Evolutionary conservation across 108 stramenopile species (phyloP).

Genomic region (Stephanodiscus minutulus): DNA sequence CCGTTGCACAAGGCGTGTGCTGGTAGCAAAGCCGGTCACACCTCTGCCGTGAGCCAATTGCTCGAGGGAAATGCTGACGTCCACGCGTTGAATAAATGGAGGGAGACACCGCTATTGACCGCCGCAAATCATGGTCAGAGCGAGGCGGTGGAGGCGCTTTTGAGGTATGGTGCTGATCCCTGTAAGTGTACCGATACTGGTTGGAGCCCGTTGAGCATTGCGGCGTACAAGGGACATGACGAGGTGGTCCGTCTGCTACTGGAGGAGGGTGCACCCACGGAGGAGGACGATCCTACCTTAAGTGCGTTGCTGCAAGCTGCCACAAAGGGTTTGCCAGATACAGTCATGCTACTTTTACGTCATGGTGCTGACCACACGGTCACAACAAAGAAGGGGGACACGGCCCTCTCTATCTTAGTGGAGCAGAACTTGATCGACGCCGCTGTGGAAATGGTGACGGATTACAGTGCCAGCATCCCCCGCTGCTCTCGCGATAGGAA

Average conservation of each 20-base stretch:
- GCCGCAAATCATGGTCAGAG: slow-evolving; percentile 91
- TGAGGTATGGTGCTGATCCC: slow-evolving; percentile 83
- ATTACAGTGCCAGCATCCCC: slow-evolving; percentile 90
- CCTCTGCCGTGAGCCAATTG: slow-evolving; percentile 73
- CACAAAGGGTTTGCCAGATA: slow-evolving; percentile 88
- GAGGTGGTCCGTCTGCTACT: slow-evolving; percentile 83
- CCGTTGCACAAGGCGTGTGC: slow-evolving; percentile 92
- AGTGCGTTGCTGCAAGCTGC: slow-evolving; percentile 88
- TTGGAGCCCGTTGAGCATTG: slow-evolving; percentile 91
- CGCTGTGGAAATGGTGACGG: slow-evolving; percentile 91
- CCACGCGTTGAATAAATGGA: slow-evolving; percentile 92
- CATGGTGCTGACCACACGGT: slow-evolving; percentile 91
- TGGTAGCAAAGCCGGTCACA: slow-evolving; percentile 81
- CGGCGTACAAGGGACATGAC: slow-evolving; percentile 91
- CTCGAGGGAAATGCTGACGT: slow-evolving; percentile 77
- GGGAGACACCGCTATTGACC: slow-evolving; percentile 85
- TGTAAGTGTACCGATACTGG: slow-evolving; percentile 90
- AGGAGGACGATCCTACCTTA: slow-evolving; percentile 90
- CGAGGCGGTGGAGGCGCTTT: slow-evolving; percentile 74
- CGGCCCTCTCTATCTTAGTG: slow-evolving; percentile 88
- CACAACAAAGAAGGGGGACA: slow-evolving; percentile 93
- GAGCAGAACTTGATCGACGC: slow-evolving; percentile 92
- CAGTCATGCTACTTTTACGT: slow-evolving; percentile 76
- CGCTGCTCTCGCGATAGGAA: slow-evolving; percentile 90
- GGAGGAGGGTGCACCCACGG: slow-evolving; percentile 86